Percentiles rank a stretch among this genome's conserved stretches.
Conservation (phyloP, 2,329 filamentous ascomycete genomes). For the Fusarium sp. region DNA sequence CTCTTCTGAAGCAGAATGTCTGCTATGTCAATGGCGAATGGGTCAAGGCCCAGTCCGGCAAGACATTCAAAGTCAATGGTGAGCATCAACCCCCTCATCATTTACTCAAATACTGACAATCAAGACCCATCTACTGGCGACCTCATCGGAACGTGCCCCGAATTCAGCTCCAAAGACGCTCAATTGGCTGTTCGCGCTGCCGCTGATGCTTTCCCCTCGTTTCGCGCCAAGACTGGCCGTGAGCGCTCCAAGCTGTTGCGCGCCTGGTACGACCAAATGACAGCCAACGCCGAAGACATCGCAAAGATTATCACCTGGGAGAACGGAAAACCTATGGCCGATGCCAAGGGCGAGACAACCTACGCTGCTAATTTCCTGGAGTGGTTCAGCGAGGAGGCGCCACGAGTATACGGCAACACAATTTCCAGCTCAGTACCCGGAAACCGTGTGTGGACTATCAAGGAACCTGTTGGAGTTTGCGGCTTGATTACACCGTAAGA, state of each 20-base stretch:
- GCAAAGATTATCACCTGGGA: conserved; percentile 89
- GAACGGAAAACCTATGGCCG: conserved; percentile 86
- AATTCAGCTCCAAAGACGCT: conserved; percentile 84
- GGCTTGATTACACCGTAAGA: conserved; percentile 80
- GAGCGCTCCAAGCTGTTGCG: conserved; percentile 80
- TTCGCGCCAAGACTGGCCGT: conserved; percentile 78
- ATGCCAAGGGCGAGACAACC: conserved; percentile 77
- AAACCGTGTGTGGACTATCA: conserved; percentile 82
- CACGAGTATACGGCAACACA: conserved; percentile 78
- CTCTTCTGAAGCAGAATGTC: conserved; percentile 84
- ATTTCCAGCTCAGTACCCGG: conserved; percentile 77
- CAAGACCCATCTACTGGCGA: conserved; percentile 85
- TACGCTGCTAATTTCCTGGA: conserved; percentile 83
- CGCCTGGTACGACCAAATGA: conserved; percentile 84
- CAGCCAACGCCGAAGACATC: conserved; percentile 83
- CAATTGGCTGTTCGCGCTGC: conserved; percentile 88
- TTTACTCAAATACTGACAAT: conserved; percentile 13
- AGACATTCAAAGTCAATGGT: conserved; percentile 91
- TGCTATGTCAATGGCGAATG: conserved; percentile 95
- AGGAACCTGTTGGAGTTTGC: conserved; percentile 87
- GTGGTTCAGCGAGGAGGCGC: conserved; percentile 86
- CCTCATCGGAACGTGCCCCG: conserved; percentile 84
- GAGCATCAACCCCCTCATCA: conserved; percentile 35
- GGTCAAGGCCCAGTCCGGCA: conserved; percentile 84
- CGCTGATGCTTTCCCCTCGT: conserved; percentile 77